Percentiles rank a stretch among this genome's conserved stretches.
These are phyloP conservation scores for Macrotyloma uniflorum DNA, from an alignment of 306 rosid genomes.

Conservation along the genomic window DNA sequence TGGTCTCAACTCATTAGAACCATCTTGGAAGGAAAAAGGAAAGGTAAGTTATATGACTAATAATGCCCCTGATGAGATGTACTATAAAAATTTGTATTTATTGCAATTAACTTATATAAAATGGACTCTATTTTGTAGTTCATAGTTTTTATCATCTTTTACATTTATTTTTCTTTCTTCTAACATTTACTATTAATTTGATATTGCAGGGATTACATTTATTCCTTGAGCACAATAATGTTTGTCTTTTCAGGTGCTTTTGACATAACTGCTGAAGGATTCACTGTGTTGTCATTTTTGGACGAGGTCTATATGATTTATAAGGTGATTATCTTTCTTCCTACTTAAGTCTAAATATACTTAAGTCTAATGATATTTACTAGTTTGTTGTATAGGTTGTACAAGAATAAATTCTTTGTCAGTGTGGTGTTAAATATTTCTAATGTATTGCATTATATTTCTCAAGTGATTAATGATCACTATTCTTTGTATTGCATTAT, in stretches of 20 bases:
- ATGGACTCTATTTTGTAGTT: too few relatives aligned
- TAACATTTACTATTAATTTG: slow-evolving; percentile 22
- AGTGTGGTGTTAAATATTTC: slow-evolving; percentile 6
- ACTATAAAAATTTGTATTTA: too few relatives aligned
- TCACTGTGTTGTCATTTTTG: slow-evolving; percentile 66
- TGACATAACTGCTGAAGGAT: slow-evolving; percentile 58
- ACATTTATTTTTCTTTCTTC: too few relatives aligned
- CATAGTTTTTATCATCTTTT: too few relatives aligned
- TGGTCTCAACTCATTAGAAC: too few relatives aligned
- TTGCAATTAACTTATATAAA: too few relatives aligned
- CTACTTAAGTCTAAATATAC: slow-evolving; percentile 25
- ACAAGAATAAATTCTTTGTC: slow-evolving; percentile 14
- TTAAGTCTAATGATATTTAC: slow-evolving; percentile 31
- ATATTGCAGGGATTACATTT: slow-evolving; percentile 68
- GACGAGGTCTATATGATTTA: slow-evolving; percentile 73
- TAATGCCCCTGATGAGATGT: too few relatives aligned
- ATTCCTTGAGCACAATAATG: slow-evolving; percentile 65
- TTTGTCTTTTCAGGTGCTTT: slow-evolving; percentile 62
- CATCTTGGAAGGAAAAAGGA: too few relatives aligned
- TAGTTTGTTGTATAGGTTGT: slow-evolving; percentile 3
- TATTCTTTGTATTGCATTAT: too few relatives aligned
- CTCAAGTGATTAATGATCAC: slow-evolving; percentile 5
- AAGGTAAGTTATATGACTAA: too few relatives aligned
- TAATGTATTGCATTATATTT: not conserved
- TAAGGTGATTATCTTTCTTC: slow-evolving; percentile 54